A percentile compares a stretch with the other conserved stretches of the same genome.
Conservation (phyloP, 208 protist genomes). For the Crithidia brevicula region DNA sequence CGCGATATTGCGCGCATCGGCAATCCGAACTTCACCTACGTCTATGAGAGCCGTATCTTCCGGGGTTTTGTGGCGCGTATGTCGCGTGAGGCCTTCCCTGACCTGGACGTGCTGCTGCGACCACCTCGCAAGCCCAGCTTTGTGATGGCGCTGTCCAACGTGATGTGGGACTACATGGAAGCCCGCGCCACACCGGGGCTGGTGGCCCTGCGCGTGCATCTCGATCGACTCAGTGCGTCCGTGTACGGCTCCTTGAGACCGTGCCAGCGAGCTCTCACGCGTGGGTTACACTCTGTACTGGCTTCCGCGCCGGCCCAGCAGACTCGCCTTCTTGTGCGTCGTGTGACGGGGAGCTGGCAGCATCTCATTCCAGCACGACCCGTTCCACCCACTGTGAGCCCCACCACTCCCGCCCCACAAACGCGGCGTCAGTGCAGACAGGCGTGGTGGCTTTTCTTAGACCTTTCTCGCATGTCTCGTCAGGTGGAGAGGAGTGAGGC, state of each 20-base stretch:
- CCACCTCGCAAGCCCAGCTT: conserved; percentile 20
- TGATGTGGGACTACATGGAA: conserved; percentile 1
- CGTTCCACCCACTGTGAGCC: neutral
- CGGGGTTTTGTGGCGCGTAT: conserved; percentile 36
- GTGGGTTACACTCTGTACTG: neutral
- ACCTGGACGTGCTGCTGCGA: conserved; percentile 44
- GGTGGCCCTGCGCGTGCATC: neutral
- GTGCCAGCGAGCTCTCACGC: neutral
- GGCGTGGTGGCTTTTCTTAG: conserved; percentile 10
- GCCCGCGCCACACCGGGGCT: conserved; percentile 6
- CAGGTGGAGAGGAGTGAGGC: neutral
- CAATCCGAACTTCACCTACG: conserved; percentile 47
- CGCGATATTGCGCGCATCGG: conserved; percentile 25
- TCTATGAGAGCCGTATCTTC: conserved; percentile 39
- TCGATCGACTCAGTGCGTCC: neutral
- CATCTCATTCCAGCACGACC: neutral
- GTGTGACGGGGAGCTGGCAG: neutral
- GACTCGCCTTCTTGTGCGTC: neutral
- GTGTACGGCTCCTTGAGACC: neutral
- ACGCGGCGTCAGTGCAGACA: neutral
- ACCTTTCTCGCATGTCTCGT: neutral
- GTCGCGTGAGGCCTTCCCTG: conserved; percentile 39
- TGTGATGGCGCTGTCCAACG: conserved; percentile 2
- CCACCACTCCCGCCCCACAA: neutral
- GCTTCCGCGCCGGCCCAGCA: neutral